phyloP scores from a whole-genome alignment of 2,329 filamentous ascomycete species.

The Colletotrichum echinochloae region DNA sequence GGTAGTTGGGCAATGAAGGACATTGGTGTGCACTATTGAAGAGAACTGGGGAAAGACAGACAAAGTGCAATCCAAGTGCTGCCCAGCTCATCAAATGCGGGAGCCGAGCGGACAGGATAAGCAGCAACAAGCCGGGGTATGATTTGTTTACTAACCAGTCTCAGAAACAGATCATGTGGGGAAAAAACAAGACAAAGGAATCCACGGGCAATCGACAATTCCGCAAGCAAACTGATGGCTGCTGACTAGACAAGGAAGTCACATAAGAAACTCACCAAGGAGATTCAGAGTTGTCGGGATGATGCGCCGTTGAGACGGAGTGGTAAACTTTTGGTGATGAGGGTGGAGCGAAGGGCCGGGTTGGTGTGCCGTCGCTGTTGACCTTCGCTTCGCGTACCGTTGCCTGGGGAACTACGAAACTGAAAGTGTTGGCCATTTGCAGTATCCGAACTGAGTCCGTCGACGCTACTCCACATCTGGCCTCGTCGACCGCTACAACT shows the following conservation, averaged over 20 bases:
- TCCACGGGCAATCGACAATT: slow-evolving; percentile 32
- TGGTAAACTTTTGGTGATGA: slow-evolving; percentile 38
- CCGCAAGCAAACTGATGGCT: slow-evolving; percentile 47
- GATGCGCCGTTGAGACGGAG: slow-evolving; percentile 33
- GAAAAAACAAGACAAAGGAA: slow-evolving; percentile 30
- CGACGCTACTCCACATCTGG: slow-evolving; percentile 9
- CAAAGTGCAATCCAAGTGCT: background rate
- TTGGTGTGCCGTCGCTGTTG: slow-evolving; percentile 37
- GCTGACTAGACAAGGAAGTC: slow-evolving; percentile 41
- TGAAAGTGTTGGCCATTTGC: background rate
- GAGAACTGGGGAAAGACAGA: background rate
- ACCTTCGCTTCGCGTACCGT: slow-evolving; percentile 38
- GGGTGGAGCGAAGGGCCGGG: slow-evolving; percentile 34
- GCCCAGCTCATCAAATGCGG: background rate
- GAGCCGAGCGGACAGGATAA: slow-evolving; percentile 1
- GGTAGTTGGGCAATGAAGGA: background rate
- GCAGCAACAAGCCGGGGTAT: slow-evolving; percentile 8
- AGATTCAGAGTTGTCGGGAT: slow-evolving; percentile 28
- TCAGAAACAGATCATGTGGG: slow-evolving; percentile 46
- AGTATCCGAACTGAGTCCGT: background rate
- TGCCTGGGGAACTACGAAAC: slow-evolving; percentile 32
- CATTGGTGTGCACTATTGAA: background rate
- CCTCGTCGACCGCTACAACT: background rate
- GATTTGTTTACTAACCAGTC: slow-evolving; percentile 44
- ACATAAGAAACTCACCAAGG: slow-evolving; percentile 29